phyloP scores from a whole-genome alignment of 352 stramenopile species.

The Globisporangium echinulatum region DNA sequence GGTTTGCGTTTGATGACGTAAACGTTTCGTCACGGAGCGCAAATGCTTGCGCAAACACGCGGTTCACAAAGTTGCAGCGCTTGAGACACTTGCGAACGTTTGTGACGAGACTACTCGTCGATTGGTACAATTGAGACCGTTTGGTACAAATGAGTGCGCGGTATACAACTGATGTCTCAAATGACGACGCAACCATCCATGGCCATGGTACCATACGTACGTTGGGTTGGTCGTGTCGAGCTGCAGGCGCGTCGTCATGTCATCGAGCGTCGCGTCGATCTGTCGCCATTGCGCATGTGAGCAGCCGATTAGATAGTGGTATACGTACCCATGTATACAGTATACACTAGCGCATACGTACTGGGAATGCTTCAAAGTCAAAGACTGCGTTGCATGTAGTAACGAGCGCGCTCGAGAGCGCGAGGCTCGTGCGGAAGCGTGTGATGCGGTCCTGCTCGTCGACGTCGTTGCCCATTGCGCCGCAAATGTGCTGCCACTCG shows the following conservation, averaged over 20 bases:
- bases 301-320: too few relatives aligned
- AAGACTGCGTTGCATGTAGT: conserved; percentile 77
- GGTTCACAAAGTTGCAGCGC: conserved; percentile 73
- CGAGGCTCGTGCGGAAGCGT: conserved; percentile 67
- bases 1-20: conserved; percentile 46
- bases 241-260: conserved; percentile 44
- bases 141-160: too few relatives aligned
- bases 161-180: background rate
- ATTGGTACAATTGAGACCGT: background rate
- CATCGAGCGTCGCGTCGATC: conserved; percentile 47
- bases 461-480: conserved; percentile 20
- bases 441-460: conserved; percentile 60
- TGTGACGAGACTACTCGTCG: conserved; percentile 36
- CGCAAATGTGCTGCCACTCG: conserved; percentile 71
- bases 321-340: background rate
- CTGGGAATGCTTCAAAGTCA: conserved; percentile 63
- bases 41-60: conserved; percentile 47
- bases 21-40: conserved; percentile 62
- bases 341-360: conserved; percentile 8
- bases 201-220: conserved; percentile 18
- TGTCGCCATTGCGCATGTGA: conserved; percentile 9
- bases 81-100: conserved; percentile 65
- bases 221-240: conserved; percentile 39
- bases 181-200: background rate
- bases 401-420: conserved; percentile 52